Percentiles rank a stretch among this genome's conserved stretches.
Evolutionary conservation across 2,329 filamentous ascomycete genomes (phyloP).

Genomic region (Penicillium griseofulvum): DNA sequence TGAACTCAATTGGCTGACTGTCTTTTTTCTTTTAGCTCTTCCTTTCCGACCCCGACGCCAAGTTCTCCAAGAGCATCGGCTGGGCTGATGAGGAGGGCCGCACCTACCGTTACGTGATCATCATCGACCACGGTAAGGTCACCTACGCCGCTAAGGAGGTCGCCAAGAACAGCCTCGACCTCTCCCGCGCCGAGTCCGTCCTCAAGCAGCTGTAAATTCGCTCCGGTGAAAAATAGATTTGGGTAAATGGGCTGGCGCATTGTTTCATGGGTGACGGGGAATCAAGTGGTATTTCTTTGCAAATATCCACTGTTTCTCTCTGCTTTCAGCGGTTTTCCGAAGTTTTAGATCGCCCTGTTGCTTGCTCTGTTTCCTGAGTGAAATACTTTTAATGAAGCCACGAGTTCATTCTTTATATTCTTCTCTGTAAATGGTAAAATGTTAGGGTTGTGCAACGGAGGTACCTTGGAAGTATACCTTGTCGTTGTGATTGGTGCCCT

Average conservation of each 20-base stretch:
- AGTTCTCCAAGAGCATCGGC: slow-evolving; percentile 74
- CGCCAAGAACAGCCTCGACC: slow-evolving; percentile 43
- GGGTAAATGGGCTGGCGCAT: slow-evolving; percentile 13
- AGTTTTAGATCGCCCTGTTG: slow-evolving; percentile 9
- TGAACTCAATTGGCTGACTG: slow-evolving; percentile 1
- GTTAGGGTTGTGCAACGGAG: no score
- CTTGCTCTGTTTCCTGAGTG: slow-evolving; percentile 3
- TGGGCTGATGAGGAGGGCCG: slow-evolving; percentile 71
- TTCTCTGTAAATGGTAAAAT: neutral
- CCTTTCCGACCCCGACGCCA: slow-evolving; percentile 68
- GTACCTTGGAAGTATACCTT: neutral
- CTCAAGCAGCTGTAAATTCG: slow-evolving; percentile 47
- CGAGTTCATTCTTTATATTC: slow-evolving; percentile 8
- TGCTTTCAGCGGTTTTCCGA: slow-evolving; percentile 7
- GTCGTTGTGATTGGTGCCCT: slow-evolving; percentile 2
- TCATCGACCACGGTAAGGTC: slow-evolving; percentile 81
- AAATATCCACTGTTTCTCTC: slow-evolving; percentile 2
- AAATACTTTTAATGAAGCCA: slow-evolving; percentile 12
- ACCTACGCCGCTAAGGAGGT: slow-evolving; percentile 74
- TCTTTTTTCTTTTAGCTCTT: slow-evolving; percentile 57
- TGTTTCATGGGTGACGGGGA: slow-evolving; percentile 6
- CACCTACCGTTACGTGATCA: slow-evolving; percentile 74
- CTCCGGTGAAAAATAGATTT: slow-evolving; percentile 7
- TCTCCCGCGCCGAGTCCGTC: slow-evolving; percentile 48
- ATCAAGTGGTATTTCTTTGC: neutral